Evolutionary conservation across 805 yeast species (phyloP), one percentile per base, ranked within the genome.

Genomic region (Cyberlindnera galapagoensis): DNA sequence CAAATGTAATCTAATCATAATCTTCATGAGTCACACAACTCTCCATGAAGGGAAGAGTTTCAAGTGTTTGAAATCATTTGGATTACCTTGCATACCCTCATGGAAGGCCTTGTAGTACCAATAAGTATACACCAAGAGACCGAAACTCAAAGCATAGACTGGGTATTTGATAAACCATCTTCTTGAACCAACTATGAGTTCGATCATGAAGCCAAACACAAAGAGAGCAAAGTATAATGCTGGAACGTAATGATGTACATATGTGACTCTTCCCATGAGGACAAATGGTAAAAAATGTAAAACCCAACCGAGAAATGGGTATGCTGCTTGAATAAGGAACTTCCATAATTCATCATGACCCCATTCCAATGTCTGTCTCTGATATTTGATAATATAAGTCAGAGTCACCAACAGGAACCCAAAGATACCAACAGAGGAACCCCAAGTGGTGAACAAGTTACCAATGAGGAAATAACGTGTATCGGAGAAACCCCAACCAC

Each of bases 191-290:
- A 57, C 30, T 17, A 28, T 25, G 35, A 52, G 26, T 31, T 54
- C 60, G 24, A 60, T 36, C 21, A 51, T 38, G 47, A 52, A 51
- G 17, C 60, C 63, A 50, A 62, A 54, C 11, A 85, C 79, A 43
- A 88, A 63, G 65, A 87, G 80, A 31, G 97, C 97, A 64, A 90
- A 90, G 62, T 83, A 90, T 42, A 88, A 69, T 1, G 97, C 95
- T 10, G 98, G 98, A 45, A 87, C 74, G 59, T 90, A 90, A 58
- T 90, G 98, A 61, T 90, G 98, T 21, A 90, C 92, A 56, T 92
- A 90, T 3, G 95, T 87, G 36, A 92, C 97, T 66, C 98, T 82
- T 9, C 94, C 87, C 98, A 90, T 90, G 38, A 86, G 60, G 20
- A 81, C 74, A 60, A 90, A 90, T 21, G 98, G 97, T 50, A 83